Conservation (phyloP, 2,329 filamentous ascomycete species). For the Colletotrichum echinochloae region DNA sequence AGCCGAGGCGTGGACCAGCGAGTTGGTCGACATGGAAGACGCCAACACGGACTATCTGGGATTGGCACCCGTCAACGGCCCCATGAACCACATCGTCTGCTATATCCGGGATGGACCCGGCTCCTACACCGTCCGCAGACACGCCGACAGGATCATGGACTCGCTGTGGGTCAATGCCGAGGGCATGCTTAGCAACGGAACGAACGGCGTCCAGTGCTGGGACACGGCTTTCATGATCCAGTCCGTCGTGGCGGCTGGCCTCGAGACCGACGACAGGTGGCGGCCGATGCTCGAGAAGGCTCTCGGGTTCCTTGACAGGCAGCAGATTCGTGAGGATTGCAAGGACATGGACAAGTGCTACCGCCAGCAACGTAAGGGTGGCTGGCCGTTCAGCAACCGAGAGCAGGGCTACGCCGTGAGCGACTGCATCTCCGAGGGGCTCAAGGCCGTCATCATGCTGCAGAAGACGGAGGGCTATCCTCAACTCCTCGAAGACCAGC, state of each 20-base stretch:
- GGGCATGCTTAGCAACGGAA: constrained; percentile 95
- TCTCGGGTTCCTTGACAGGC: constrained; percentile 86
- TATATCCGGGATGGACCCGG: constrained; percentile 87
- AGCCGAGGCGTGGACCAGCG: constrained; percentile 85
- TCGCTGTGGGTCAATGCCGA: constrained; percentile 93
- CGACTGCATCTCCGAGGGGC: constrained; percentile 91
- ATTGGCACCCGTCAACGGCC: constrained; percentile 88
- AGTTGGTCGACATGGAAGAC: constrained; percentile 90
- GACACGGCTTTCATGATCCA: constrained; percentile 94
- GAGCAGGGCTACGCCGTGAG: constrained; percentile 95
- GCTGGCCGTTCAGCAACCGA: constrained; percentile 94
- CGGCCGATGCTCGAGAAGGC: constrained; percentile 85
- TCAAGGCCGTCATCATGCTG: constrained; percentile 87
- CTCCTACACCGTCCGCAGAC: constrained; percentile 76
- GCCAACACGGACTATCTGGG: constrained; percentile 90
- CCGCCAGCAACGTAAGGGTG: constrained; percentile 90
- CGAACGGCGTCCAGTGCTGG: constrained; percentile 98
- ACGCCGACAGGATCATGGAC: constrained; percentile 85
- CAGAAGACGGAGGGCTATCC: constrained; percentile 85
- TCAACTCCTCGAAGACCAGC: constrained; percentile 76
- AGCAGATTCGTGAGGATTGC: constrained; percentile 90
- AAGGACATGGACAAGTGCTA: constrained; percentile 84
- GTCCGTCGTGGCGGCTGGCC: constrained; percentile 80
- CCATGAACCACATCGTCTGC: constrained; percentile 90
- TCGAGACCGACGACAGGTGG: constrained; percentile 83